Percentiles rank a stretch among this genome's conserved stretches.
Conservation (phyloP, 2,329 filamentous ascomycete species). For the Chaetomium sp. region DNA sequence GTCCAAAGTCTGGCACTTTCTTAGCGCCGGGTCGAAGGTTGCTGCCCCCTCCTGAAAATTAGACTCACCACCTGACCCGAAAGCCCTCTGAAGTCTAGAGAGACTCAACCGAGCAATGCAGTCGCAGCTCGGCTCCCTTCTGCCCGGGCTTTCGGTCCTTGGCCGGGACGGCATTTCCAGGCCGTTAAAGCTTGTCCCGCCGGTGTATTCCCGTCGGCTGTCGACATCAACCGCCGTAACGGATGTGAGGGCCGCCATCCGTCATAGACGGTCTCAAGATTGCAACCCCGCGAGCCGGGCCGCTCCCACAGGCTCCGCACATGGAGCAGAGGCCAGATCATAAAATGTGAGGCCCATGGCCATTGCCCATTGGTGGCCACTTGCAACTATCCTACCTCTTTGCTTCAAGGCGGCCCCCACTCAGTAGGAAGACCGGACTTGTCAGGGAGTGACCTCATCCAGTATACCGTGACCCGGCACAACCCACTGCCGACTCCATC, state of each 20-base stretch:
- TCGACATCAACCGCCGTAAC: constrained; percentile 15
- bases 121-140: neutral
- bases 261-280: constrained; percentile 2
- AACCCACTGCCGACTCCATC: neutral
- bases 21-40: neutral
- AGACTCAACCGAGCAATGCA: neutral
- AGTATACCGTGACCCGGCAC: neutral
- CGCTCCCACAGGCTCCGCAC: constrained; percentile 19
- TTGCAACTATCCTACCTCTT: neutral
- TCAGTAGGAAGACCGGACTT: neutral
- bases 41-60: neutral
- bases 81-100: neutral
- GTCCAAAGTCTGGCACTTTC: neutral
- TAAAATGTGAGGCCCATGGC: constrained; percentile 9
- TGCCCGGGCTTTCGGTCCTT: neutral
- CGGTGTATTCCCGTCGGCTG: constrained; percentile 24
- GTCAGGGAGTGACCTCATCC: neutral
- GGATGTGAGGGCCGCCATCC: constrained; percentile 36
- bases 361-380: neutral
- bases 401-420: neutral
- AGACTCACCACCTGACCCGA: neutral
- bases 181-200: neutral
- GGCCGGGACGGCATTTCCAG: constrained; percentile 5
- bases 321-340: constrained; percentile 10
- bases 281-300: constrained; percentile 18